Evolutionary conservation across 768 basidiomycete genomes (phyloP).

Genomic region (Xerocomellus chrysenteron): DNA sequence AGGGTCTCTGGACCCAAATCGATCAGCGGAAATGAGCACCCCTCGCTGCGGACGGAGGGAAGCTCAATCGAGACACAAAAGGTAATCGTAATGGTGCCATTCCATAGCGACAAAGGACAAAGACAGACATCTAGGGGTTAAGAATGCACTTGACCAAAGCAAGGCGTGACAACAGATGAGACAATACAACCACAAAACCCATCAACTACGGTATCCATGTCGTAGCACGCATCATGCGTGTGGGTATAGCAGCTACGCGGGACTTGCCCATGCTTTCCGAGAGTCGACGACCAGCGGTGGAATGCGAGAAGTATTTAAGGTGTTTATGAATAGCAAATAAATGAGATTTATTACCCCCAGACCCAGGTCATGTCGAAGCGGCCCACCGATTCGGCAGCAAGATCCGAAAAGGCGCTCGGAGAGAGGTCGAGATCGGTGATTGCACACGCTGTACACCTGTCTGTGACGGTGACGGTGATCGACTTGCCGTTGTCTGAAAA

Average conservation of each 20-base stretch:
- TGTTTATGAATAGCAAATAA: constrained; percentile 30
- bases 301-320: constrained; percentile 1
- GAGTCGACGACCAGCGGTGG: constrained; percentile 22
- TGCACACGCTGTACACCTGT: constrained; percentile 61
- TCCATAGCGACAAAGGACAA: constrained; percentile 12
- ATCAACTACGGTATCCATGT: constrained; percentile 30
- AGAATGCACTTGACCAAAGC: constrained; percentile 37
- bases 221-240: constrained; percentile 26
- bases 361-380: constrained; percentile 56
- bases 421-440: constrained; percentile 61
- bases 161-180: constrained; percentile 20
- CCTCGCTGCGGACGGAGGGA: constrained; percentile 4
- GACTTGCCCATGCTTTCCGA: constrained; percentile 26
- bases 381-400: constrained; percentile 34
- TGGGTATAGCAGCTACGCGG: constrained; percentile 9
- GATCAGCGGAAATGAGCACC: constrained; percentile 2
- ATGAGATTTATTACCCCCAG: constrained; percentile 31
- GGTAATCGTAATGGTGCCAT: constrained; percentile 1
- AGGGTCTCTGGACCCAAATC: neutral
- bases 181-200: constrained; percentile 16
- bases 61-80: neutral
- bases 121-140: constrained; percentile 11
- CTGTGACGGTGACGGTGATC: constrained; percentile 51
- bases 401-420: constrained; percentile 42
- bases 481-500: constrained; percentile 49